Evolutionary conservation across 1,139 yeast genomes (phyloP).

Genomic region (Geotrichum macrosporum): DNA sequence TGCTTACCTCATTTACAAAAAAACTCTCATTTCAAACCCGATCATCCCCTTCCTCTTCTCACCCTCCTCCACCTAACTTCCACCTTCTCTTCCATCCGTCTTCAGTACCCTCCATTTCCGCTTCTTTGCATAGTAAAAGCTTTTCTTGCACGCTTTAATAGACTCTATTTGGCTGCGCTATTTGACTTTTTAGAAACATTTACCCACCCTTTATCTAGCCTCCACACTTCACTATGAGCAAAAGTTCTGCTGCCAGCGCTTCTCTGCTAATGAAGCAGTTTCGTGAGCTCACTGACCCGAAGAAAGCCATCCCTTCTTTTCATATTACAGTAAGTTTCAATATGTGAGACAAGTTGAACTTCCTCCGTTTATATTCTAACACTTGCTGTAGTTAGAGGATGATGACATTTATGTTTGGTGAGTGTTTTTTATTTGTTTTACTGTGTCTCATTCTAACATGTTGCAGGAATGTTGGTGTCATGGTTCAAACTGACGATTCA

Average conservation of each 20-base stretch:
- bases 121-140: neutral
- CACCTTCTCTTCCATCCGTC: neutral
- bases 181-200: neutral
- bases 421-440: conserved; percentile 4
- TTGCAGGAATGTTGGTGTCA: conserved; percentile 72
- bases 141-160: neutral
- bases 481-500: conserved; percentile 85
- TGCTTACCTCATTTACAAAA: too few species aligned
- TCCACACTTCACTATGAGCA: neutral
- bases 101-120: neutral
- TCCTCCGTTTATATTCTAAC: neutral
- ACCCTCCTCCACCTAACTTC: neutral
- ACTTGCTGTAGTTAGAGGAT: conserved; percentile 53
- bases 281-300: conserved; percentile 88
- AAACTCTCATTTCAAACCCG: neutral
- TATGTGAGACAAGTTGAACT: neutral
- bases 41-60: neutral
- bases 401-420: conserved; percentile 80
- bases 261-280: conserved; percentile 87
- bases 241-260: conserved; percentile 40
- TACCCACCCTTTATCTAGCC: neutral
- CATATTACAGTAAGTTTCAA: conserved; percentile 52
- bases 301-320: conserved; percentile 85
- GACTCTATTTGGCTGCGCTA: neutral
- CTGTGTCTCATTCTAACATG: neutral